Percentiles rank a stretch among this genome's conserved stretches.
Conservation (phyloP, 1,284 basidiomycete genomes). For the Kalmanozyma brasiliensis region DNA sequence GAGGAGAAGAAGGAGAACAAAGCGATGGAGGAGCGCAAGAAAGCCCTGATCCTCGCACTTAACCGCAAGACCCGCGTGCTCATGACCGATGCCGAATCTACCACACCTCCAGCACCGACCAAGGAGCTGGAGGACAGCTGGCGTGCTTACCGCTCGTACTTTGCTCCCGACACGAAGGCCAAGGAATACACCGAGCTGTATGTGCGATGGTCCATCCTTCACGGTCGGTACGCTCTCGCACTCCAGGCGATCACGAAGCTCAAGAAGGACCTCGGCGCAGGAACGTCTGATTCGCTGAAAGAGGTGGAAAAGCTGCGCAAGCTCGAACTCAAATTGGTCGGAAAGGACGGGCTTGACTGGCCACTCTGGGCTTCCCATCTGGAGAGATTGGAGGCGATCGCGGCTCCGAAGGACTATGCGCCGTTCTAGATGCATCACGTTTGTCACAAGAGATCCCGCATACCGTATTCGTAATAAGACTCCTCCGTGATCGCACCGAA, state of each 20-base stretch:
- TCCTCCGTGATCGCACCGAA: too few relatives aligned
- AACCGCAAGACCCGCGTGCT: constrained; percentile 57
- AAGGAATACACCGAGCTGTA: constrained; percentile 57
- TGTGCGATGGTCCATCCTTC: constrained; percentile 56
- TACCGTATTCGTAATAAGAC: too few relatives aligned
- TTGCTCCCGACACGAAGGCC: constrained; percentile 50
- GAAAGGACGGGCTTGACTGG: constrained; percentile 45
- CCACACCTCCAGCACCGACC: background rate
- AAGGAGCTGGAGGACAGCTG: constrained; percentile 43
- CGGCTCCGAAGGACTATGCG: constrained; percentile 29
- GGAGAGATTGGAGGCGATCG: constrained; percentile 24
- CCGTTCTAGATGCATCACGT: constrained; percentile 42
- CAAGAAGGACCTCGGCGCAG: constrained; percentile 60
- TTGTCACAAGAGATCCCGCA: too few relatives aligned
- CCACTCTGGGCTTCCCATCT: constrained; percentile 42
- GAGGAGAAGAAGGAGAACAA: constrained; percentile 61
- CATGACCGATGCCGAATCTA: constrained; percentile 35
- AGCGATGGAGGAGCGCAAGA: constrained; percentile 59
- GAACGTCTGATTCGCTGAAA: constrained; percentile 42
- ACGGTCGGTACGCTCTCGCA: constrained; percentile 57
- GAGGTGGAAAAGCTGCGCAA: constrained; percentile 54
- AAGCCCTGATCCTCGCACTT: constrained; percentile 61
- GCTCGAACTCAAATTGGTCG: constrained; percentile 50
- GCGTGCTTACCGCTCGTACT: constrained; percentile 49
- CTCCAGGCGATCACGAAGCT: constrained; percentile 56